A percentile compares a stretch with the other conserved stretches of the same genome.
phyloP scores from a whole-genome alignment of 768 basidiomycete species.

The Xanthoconium stramineum region DNA sequence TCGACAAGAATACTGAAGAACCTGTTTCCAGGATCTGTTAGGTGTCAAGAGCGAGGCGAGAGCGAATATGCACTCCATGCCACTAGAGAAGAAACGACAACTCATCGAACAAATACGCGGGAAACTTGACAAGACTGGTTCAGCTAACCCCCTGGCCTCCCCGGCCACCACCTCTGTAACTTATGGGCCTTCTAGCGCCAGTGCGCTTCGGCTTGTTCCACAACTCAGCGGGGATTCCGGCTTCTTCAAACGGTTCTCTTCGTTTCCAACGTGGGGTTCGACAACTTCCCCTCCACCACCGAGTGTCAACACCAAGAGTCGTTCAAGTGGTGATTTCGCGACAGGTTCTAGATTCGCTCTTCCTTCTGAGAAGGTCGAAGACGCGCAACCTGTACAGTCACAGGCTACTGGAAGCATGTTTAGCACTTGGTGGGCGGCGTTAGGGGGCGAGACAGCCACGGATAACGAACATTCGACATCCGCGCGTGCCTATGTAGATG shows the following conservation, averaged over 20 bases:
- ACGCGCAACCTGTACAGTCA: constrained; percentile 43
- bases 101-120: constrained; percentile 56
- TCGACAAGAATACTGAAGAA: constrained; percentile 7
- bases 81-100: constrained; percentile 62
- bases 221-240: constrained; percentile 73
- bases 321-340: constrained; percentile 39
- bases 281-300: constrained; percentile 34
- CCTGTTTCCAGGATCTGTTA: constrained; percentile 56
- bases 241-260: constrained; percentile 65
- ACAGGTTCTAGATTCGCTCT: constrained; percentile 19
- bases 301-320: constrained; percentile 26
- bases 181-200: constrained; percentile 56
- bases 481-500: constrained; percentile 61
- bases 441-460: constrained; percentile 46
- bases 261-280: constrained; percentile 55
- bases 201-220: constrained; percentile 58
- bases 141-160: constrained; percentile 27
- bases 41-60: constrained; percentile 72
- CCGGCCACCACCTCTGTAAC: constrained; percentile 45
- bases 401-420: constrained; percentile 77
- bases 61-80: constrained; percentile 56
- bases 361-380: constrained; percentile 31
- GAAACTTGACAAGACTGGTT: constrained; percentile 30
- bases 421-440: constrained; percentile 72
- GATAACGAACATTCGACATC: constrained; percentile 43